Conservation (phyloP, 2,329 filamentous ascomycete species). For the Simplicillium sp. region DNA sequence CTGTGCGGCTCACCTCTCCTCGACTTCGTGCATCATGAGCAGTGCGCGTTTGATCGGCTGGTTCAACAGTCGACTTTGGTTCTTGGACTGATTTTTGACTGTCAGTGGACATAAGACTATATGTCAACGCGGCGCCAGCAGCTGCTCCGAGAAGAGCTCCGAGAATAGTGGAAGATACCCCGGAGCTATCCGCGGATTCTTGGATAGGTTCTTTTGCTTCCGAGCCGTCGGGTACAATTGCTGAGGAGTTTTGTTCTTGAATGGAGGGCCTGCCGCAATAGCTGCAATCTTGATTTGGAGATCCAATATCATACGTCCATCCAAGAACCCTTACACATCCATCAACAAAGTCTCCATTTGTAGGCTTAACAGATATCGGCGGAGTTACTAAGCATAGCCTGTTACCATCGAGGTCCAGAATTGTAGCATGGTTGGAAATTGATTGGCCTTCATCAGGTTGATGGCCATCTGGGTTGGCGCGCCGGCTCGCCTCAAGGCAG, state of each 20-base stretch:
- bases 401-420: constrained; percentile 76
- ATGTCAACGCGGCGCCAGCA: constrained; percentile 54
- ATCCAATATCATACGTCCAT: neutral
- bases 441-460: neutral
- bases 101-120: constrained; percentile 47
- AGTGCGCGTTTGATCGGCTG: neutral
- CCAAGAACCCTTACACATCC: neutral
- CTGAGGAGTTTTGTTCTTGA: too few relatives aligned
- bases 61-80: constrained; percentile 39
- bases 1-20: too few relatives aligned
- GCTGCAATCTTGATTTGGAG: too few relatives aligned
- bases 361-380: too few relatives aligned
- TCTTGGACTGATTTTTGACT: constrained; percentile 2
- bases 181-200: neutral
- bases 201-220: neutral
- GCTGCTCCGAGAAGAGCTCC: constrained; percentile 72
- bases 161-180: constrained; percentile 43
- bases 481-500: too few relatives aligned
- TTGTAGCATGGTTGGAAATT: constrained; percentile 32
- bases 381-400: constrained; percentile 60
- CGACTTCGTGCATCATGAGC: neutral
- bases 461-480: too few relatives aligned
- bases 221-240: too few relatives aligned
- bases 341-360: too few relatives aligned
- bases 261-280: too few relatives aligned